phyloP scores from a whole-genome alignment of 306 rosid genomes.

The Dicorynia guianensis region DNA sequence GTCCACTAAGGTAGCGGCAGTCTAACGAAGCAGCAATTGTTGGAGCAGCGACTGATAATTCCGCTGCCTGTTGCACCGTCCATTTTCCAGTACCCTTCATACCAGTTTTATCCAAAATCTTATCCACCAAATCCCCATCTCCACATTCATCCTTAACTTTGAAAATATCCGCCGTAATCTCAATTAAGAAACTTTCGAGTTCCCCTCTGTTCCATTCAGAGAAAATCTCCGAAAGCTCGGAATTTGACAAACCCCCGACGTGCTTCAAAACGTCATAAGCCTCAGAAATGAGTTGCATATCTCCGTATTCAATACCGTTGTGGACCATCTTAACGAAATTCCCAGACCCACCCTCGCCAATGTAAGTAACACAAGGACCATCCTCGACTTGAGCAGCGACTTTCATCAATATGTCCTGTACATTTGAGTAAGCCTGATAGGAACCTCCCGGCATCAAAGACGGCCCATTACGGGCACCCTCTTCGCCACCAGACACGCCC shows the following conservation, averaged over 20 bases:
- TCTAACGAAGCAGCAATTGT: conserved; percentile 71
- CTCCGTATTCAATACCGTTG: conserved; percentile 72
- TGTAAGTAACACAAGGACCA: conserved; percentile 69
- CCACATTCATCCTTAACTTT: conserved; percentile 58
- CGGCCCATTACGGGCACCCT: conserved; percentile 67
- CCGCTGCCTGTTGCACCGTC: conserved; percentile 79
- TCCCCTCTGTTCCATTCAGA: conserved; percentile 70
- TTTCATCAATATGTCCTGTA: conserved; percentile 59
- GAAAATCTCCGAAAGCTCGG: conserved; percentile 57
- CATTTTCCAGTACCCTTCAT: conserved; percentile 78
- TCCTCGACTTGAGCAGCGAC: conserved; percentile 74
- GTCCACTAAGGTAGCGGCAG: conserved; percentile 63
- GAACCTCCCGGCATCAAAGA: conserved; percentile 75
- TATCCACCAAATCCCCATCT: conserved; percentile 65
- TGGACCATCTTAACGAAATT: conserved; percentile 74
- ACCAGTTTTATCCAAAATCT: conserved; percentile 70
- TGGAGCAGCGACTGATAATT: conserved; percentile 67
- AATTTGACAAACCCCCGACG: conserved; percentile 58
- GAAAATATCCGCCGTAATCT: conserved; percentile 68
- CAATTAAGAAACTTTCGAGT: conserved; percentile 66
- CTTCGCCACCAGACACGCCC: conserved; percentile 79
- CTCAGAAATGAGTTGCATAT: conserved; percentile 74
- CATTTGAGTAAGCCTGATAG: conserved; percentile 55
- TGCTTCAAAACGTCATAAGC: conserved; percentile 73
- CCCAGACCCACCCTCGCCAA: conserved; percentile 72